Conservation (phyloP, 2,329 filamentous ascomycete genomes). For the Hymenoscyphus occultus region DNA sequence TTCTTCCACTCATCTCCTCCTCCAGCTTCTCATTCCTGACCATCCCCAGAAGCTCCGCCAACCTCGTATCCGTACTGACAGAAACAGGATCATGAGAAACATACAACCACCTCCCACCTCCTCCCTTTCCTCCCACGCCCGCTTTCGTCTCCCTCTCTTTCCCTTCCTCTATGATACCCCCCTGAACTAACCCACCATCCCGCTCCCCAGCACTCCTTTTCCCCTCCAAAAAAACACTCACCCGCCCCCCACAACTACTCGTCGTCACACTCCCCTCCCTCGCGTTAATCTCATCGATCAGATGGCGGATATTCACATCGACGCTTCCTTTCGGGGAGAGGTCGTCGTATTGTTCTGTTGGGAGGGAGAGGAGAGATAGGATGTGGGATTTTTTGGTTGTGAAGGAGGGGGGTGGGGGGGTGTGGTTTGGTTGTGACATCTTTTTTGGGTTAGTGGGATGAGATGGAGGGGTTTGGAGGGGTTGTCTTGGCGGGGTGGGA, state of each 20-base stretch:
- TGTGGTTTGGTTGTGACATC: neutral
- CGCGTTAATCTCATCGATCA: slow-evolving; percentile 77
- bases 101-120: slow-evolving; percentile 79
- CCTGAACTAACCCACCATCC: neutral
- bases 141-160: slow-evolving; percentile 39
- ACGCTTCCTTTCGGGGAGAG: slow-evolving; percentile 85
- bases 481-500: neutral
- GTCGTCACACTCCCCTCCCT: slow-evolving; percentile 80
- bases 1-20: neutral
- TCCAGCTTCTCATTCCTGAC: slow-evolving; percentile 28
- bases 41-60: slow-evolving; percentile 42
- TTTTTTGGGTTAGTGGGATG: neutral
- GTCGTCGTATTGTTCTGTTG: slow-evolving; percentile 72
- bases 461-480: neutral
- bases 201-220: slow-evolving; percentile 40
- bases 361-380: slow-evolving; percentile 64
- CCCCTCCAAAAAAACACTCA: slow-evolving; percentile 87
- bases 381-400: slow-evolving; percentile 67
- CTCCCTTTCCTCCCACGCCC: slow-evolving; percentile 79
- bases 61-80: slow-evolving; percentile 17
- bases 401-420: slow-evolving; percentile 43
- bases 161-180: slow-evolving; percentile 12
- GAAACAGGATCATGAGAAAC: slow-evolving; percentile 76
- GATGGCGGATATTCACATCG: slow-evolving; percentile 70
- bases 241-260: slow-evolving; percentile 84